Evolutionary conservation across 1,139 yeast species (phyloP).

Genomic region (Saccharomyces hybrid): DNA sequence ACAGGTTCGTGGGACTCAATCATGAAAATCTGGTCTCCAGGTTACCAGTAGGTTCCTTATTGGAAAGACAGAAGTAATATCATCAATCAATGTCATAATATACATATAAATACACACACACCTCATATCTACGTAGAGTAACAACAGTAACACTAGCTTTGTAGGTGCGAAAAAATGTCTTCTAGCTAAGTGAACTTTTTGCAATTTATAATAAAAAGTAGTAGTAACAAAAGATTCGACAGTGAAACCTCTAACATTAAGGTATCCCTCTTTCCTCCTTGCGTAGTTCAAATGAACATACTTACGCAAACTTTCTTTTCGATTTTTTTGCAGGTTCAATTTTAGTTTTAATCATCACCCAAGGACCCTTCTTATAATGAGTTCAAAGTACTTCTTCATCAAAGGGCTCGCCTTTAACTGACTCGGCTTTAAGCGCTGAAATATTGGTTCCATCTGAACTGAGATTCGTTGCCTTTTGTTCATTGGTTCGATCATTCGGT

Average conservation of each 20-base stretch:
- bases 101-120: neutral
- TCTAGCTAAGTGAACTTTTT: neutral
- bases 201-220: too few species aligned
- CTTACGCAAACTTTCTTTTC: neutral
- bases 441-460: neutral
- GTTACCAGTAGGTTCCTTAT: conserved; percentile 17
- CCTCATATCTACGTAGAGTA: neutral
- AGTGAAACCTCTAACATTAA: too few species aligned
- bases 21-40: conserved; percentile 54
- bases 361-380: too few species aligned
- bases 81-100: neutral
- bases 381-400: too few species aligned
- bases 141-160: neutral
- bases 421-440: neutral
- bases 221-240: neutral
- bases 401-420: neutral
- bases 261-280: too few species aligned
- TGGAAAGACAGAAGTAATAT: neutral
- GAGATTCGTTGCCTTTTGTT: neutral
- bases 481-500: neutral
- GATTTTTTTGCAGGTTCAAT: neutral
- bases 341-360: too few species aligned
- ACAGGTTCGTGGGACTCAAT: conserved; percentile 70
- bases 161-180: neutral
- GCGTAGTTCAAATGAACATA: too few species aligned